phyloP scores from a whole-genome alignment of 177 flowering plant species.

The Vitis hybrid region DNA sequence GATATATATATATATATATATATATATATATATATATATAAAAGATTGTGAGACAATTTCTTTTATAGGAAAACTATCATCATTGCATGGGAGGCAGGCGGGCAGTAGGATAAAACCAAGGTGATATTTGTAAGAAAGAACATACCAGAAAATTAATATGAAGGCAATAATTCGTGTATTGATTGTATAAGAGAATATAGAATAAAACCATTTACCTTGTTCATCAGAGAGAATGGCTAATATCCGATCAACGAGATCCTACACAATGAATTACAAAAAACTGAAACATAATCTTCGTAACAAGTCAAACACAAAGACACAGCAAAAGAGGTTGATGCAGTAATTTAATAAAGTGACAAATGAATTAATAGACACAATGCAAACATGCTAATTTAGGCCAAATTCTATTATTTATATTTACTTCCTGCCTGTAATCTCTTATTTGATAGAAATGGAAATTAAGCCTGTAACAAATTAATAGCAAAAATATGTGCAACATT shows the following conservation, averaged over 20 bases:
- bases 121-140: background rate
- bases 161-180: background rate
- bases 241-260: slow-evolving; percentile 91
- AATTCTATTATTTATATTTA: background rate
- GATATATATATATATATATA: too few species aligned
- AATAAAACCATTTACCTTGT: slow-evolving; percentile 52
- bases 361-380: too few species aligned
- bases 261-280: slow-evolving; percentile 15
- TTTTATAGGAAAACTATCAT: too few species aligned
- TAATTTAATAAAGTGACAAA: too few species aligned
- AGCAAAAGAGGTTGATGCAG: background rate
- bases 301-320: slow-evolving; percentile 5
- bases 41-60: too few species aligned
- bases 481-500: too few species aligned
- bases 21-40: background rate
- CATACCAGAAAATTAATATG: background rate
- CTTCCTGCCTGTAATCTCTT: background rate
- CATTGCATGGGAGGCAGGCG: too few species aligned
- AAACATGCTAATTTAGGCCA: background rate
- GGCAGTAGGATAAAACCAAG: background rate
- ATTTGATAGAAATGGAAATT: too few species aligned
- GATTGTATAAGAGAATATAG: background rate
- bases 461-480: too few species aligned
- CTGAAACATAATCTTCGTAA: background rate
- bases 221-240: slow-evolving; percentile 67